Conservation (phyloP, 768 basidiomycete genomes). For the Strobilomyces dryophilus region DNA sequence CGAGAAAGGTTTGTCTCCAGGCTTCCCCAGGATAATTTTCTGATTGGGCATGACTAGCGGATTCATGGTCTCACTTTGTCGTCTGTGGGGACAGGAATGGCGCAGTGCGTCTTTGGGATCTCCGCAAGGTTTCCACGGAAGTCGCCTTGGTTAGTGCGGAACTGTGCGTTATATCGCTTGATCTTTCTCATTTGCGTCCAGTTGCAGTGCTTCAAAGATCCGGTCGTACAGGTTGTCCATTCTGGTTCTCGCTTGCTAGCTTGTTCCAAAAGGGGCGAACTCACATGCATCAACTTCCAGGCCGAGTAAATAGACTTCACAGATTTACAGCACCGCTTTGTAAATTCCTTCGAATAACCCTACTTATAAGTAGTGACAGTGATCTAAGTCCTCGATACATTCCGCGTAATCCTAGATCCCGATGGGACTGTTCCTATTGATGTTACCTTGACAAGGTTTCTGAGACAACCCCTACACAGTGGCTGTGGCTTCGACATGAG, state of each 20-base stretch:
- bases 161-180: background rate
- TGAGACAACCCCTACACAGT: no score
- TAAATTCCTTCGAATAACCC: no score
- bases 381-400: background rate
- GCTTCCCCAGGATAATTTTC: conserved; percentile 5
- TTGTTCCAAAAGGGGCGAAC: conserved; percentile 38
- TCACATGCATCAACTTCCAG: conserved; percentile 25
- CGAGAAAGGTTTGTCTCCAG: conserved; percentile 38
- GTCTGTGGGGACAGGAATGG: conserved; percentile 43
- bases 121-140: conserved; percentile 34
- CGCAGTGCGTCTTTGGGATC: conserved; percentile 44
- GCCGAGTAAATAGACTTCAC: conserved; percentile 17
- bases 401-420: background rate
- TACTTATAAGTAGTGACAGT: background rate
- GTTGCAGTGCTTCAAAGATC: conserved; percentile 34
- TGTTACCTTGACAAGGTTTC: background rate
- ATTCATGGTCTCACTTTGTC: conserved; percentile 34
- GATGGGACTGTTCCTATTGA: background rate
- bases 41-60: conserved; percentile 21
- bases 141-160: conserved; percentile 20
- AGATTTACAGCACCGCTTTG: no score
- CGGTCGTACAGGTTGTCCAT: conserved; percentile 37
- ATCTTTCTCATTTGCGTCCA: conserved; percentile 11
- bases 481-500: no score
- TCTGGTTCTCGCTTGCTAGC: conserved; percentile 32